Evolutionary conservation across 78 protist genomes (phyloP), one percentile per base, ranked within the genome.

Genomic region (Chrysochromulina parva): DNA sequence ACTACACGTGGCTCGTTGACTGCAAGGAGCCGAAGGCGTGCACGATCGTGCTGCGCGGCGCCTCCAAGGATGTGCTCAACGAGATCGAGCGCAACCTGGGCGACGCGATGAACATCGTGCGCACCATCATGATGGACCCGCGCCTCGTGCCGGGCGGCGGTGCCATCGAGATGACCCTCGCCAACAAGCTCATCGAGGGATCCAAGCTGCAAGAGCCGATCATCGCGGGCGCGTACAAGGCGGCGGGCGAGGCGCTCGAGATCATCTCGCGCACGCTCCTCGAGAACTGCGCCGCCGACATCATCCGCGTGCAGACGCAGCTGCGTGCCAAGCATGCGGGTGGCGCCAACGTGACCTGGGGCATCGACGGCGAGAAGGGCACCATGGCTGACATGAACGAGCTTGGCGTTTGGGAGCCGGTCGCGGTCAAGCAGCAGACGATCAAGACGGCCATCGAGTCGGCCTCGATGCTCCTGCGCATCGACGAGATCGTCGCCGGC

Each of bases 111-210:
- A 52, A 60, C 90, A 99, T 97, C 53, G 99, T 99, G 38, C 95
- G 99, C 59, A 98, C 98, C 95, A 92, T 99, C 53, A 50, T 95
- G 84, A 7, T 95, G 71, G 98, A 97, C 76, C 99, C 99, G 20
- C 89, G 95, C 38, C 92, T 99, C 47, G 94, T 98, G 22, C 99
- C 99, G 62, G 99, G 99, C 60, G 99, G 99, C 65, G 99, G 99
- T 53, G 80, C 80, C 26, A 71, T 52, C 16, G 80, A 71, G 80
- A 71, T 71, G 80, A 52, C 80, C 26, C 5, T 71, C 19, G 80
- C 80, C 52, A 38, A 71, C 53, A 6, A 26, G 52, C 80, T 71
- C 13, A 16, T 38, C 52, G 80, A 26, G n/a, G 17, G 14, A 0
- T 71, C 80, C 26, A 71, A 71, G 80, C 47, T 6, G 16, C 52